A percentile compares a stretch with the other conserved stretches of the same genome.
These are phyloP conservation scores for Amaranthus hypochondriacus DNA, from an alignment of 148 eudicot genomes.

Conservation along the genomic window DNA sequence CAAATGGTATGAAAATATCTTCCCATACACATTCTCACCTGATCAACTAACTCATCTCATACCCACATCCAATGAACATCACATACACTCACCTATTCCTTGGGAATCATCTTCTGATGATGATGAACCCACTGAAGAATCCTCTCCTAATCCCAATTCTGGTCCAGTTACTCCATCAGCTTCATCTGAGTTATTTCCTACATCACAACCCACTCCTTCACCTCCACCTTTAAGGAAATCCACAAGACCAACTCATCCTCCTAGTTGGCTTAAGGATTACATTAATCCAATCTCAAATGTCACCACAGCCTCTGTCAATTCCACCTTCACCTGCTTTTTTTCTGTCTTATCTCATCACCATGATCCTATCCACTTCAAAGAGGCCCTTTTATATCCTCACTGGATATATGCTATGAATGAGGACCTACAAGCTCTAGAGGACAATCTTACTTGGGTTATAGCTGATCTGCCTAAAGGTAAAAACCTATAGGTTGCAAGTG, in stretches of 20 bases:
- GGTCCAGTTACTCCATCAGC: no score
- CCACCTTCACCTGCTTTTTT: neutral
- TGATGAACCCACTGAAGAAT: neutral
- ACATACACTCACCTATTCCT: neutral
- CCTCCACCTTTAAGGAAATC: neutral
- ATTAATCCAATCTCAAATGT: neutral
- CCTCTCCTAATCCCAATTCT: no score
- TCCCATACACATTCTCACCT: neutral
- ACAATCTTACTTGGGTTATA: no score
- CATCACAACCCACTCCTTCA: no score
- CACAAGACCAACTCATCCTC: neutral
- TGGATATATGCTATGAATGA: neutral
- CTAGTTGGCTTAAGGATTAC: neutral
- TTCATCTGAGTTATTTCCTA: no score
- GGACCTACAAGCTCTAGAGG: neutral
- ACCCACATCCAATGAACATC: neutral
- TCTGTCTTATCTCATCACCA: neutral
- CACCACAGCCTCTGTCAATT: neutral
- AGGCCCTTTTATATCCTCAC: neutral
- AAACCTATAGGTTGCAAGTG: neutral
- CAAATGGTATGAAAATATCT: neutral
- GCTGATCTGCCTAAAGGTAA: neutral
- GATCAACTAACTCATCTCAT: neutral
- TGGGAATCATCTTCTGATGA: neutral
- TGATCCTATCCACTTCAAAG: neutral